Evolutionary conservation across 352 stramenopile genomes (phyloP).

Genomic region (Elongisporangium prolatum): DNA sequence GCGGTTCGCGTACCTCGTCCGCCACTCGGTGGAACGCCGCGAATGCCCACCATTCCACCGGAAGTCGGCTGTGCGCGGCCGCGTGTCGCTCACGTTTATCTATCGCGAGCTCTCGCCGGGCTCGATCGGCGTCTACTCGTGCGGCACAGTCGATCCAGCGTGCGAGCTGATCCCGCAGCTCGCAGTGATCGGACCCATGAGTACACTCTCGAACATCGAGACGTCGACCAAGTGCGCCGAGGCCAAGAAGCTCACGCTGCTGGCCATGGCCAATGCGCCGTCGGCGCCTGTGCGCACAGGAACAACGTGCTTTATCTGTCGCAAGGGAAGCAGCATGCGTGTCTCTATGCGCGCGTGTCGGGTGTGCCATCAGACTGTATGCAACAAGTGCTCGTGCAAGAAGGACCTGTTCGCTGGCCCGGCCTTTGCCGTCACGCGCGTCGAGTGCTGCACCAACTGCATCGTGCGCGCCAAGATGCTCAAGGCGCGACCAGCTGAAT

Average conservation of each 20-base stretch:
- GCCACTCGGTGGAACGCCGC: conserved; percentile 24
- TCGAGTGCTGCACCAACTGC: conserved; percentile 35
- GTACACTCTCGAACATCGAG: background rate
- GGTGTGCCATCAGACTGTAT: conserved; percentile 26
- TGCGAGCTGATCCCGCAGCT: conserved; percentile 18
- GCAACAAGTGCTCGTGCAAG: conserved; percentile 37
- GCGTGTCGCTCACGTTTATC: conserved; percentile 20
- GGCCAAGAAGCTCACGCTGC: conserved; percentile 23
- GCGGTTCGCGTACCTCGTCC: conserved; percentile 24
- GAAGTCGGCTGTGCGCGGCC: conserved; percentile 10
- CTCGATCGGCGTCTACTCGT: conserved; percentile 17
- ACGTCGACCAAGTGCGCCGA: conserved; percentile 15
- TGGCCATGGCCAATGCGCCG: conserved; percentile 13
- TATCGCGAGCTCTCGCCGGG: conserved; percentile 12
- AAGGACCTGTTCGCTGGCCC: conserved; percentile 22
- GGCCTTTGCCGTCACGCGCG: conserved; percentile 11
- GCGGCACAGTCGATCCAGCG: conserved; percentile 14
- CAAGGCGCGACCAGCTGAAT: background rate
- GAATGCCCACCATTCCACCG: conserved; percentile 20
- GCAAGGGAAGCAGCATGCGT: background rate
- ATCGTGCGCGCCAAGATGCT: conserved; percentile 30
- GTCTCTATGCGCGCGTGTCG: conserved; percentile 12
- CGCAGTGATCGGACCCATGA: conserved; percentile 14
- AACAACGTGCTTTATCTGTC: background rate
- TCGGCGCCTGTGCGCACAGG: background rate